These are phyloP conservation scores for Cladorrhinum sp. DNA, from an alignment of 2,329 filamentous ascomycete genomes.

Conservation along the genomic window DNA sequence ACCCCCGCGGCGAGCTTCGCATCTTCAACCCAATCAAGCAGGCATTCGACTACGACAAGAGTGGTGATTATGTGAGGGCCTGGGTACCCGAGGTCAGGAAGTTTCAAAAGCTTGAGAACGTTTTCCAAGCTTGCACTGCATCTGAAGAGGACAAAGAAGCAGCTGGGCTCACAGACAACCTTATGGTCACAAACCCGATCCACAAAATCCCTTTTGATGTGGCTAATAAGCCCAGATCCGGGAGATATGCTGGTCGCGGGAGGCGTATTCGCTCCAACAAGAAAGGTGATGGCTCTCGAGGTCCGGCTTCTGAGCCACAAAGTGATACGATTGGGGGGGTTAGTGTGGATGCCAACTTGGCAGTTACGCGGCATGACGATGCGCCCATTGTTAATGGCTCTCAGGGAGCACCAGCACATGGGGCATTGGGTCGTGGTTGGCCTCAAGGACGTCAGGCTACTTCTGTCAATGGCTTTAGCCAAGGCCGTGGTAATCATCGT, in stretches of 20 bases:
- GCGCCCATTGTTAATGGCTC: neutral
- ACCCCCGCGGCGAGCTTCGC: constrained; percentile 67
- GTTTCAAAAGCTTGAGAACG: constrained; percentile 51
- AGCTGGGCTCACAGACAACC: constrained; percentile 53
- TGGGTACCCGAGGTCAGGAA: constrained; percentile 68
- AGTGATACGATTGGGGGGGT: neutral
- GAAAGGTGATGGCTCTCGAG: neutral
- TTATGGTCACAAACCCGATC: constrained; percentile 66
- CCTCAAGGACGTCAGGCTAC: too few relatives aligned
- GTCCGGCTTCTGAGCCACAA: neutral
- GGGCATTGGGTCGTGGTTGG: neutral
- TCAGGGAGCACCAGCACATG: neutral
- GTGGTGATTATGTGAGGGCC: constrained; percentile 66
- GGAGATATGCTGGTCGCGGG: neutral
- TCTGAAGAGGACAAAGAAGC: constrained; percentile 54
- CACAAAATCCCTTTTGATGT: constrained; percentile 63
- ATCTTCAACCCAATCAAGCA: constrained; percentile 83
- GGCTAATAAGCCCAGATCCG: constrained; percentile 43
- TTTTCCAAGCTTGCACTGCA: constrained; percentile 71
- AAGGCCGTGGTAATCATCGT: neutral
- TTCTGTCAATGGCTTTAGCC: neutral
- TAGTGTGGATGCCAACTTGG: neutral
- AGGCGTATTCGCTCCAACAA: neutral
- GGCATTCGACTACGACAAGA: constrained; percentile 70
- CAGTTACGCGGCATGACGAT: neutral